A percentile compares a stretch with the other conserved stretches of the same genome.
These are phyloP conservation scores for Calonectria pseudoreteaudii DNA, from an alignment of 2,329 filamentous ascomycete genomes.

Conservation along the genomic window DNA sequence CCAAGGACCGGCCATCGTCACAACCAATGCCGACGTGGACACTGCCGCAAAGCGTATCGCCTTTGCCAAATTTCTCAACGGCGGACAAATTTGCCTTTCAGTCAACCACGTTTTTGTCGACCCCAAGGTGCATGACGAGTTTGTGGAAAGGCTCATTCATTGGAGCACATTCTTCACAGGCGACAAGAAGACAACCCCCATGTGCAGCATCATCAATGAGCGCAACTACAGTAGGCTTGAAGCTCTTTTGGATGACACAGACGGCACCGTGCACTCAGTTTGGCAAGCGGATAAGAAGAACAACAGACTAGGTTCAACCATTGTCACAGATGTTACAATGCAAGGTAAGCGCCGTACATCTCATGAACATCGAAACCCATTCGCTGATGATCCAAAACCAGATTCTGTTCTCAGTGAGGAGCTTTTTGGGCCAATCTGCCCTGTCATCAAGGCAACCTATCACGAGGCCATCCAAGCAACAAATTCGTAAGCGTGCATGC, in stretches of 20 bases:
- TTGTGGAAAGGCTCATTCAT: constrained; percentile 44
- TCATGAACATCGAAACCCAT: no score
- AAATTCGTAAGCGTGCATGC: not conserved
- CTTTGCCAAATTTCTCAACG: constrained; percentile 55
- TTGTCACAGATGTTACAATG: not conserved
- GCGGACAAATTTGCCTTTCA: constrained; percentile 46
- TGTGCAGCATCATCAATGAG: constrained; percentile 54
- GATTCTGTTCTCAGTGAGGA: constrained; percentile 58
- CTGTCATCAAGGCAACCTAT: constrained; percentile 10
- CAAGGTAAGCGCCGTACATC: not conserved
- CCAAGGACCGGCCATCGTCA: constrained; percentile 58
- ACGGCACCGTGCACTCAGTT: constrained; percentile 46
- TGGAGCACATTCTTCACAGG: not conserved
- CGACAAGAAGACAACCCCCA: not conserved
- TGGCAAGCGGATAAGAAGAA: not conserved
- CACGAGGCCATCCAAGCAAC: constrained; percentile 8
- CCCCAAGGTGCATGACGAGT: constrained; percentile 49
- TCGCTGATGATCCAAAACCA: not conserved
- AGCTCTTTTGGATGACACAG: constrained; percentile 48
- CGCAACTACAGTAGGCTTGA: constrained; percentile 55
- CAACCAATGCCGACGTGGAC: constrained; percentile 53
- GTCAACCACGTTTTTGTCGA: constrained; percentile 59
- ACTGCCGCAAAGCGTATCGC: constrained; percentile 58
- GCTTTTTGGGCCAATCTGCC: constrained; percentile 41
- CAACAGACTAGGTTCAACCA: not conserved